Evolutionary conservation across 2,329 filamentous ascomycete genomes (phyloP).

Genomic region (Hymenoscyphus linearis): DNA sequence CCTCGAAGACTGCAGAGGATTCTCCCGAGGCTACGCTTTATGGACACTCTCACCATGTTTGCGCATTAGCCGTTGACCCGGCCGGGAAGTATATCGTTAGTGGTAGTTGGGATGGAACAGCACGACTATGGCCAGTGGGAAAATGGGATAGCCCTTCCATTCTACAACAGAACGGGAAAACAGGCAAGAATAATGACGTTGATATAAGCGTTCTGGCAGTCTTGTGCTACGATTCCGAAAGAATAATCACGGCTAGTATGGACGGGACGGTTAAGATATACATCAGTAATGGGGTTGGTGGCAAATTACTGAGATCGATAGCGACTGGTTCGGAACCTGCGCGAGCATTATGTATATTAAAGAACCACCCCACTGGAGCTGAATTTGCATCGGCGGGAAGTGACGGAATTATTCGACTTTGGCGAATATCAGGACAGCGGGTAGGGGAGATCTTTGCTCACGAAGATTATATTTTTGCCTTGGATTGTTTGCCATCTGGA

Average conservation of each 20-base stretch:
- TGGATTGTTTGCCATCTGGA: slow-evolving; percentile 72
- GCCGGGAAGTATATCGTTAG: slow-evolving; percentile 74
- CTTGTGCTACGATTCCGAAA: slow-evolving; percentile 71
- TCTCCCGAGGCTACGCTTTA: slow-evolving; percentile 82
- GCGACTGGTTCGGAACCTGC: slow-evolving; percentile 76
- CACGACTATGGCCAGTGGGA: slow-evolving; percentile 77
- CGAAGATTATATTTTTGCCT: slow-evolving; percentile 89
- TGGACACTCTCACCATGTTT: slow-evolving; percentile 84
- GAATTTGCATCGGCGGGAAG: slow-evolving; percentile 96
- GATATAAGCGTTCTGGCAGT: slow-evolving; percentile 74
- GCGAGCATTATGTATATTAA: slow-evolving; percentile 75
- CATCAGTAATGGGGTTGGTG: slow-evolving; percentile 53
- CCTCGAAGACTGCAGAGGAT: slow-evolving; percentile 59
- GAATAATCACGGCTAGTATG: slow-evolving; percentile 85
- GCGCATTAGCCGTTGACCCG: slow-evolving; percentile 73
- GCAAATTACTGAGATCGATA: slow-evolving; percentile 58
- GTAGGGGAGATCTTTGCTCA: slow-evolving; percentile 79
- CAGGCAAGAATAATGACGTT: too few species aligned
- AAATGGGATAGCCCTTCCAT: slow-evolving; percentile 75
- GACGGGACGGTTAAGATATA: slow-evolving; percentile 88
- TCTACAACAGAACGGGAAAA: slow-evolving; percentile 70
- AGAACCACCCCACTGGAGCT: slow-evolving; percentile 71
- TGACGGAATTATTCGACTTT: slow-evolving; percentile 81
- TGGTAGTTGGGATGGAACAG: slow-evolving; percentile 88
- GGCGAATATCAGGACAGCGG: slow-evolving; percentile 73